Evolutionary conservation across 257 asterid genomes (phyloP).

Genomic region (Lithospermum erythrorhizon): DNA sequence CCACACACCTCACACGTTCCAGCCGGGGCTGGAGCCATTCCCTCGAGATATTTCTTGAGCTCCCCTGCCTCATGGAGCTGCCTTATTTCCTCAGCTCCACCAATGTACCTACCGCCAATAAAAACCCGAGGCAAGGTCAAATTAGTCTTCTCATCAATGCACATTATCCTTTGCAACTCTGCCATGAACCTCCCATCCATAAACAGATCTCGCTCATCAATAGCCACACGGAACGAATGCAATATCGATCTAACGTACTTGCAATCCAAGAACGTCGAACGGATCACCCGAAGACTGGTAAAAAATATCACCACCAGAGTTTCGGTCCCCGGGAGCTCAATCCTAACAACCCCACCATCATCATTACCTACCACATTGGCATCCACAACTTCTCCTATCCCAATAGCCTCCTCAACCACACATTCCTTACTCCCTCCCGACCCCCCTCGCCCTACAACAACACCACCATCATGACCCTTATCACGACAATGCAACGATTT

Average conservation of each 20-base stretch:
- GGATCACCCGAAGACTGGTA: constrained; percentile 77
- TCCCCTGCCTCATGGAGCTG: constrained; percentile 81
- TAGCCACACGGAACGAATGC: constrained; percentile 51
- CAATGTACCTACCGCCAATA: constrained; percentile 83
- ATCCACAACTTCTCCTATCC: too few species aligned
- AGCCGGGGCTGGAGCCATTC: constrained; percentile 37
- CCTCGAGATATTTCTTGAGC: constrained; percentile 58
- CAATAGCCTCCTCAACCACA: too few species aligned
- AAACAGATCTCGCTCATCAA: constrained; percentile 87
- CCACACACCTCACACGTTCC: constrained; percentile 77
- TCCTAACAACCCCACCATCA: background rate
- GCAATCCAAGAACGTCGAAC: constrained; percentile 85
- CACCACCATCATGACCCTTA: background rate
- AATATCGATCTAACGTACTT: constrained; percentile 54
- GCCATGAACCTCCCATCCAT: constrained; percentile 66
- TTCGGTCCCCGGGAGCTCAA: constrained; percentile 54
- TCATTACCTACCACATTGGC: background rate
- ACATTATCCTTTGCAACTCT: constrained; percentile 64
- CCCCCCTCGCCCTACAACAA: too few species aligned
- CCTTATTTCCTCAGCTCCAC: constrained; percentile 82
- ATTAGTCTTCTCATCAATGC: constrained; percentile 30
- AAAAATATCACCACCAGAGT: constrained; percentile 56
- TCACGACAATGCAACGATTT: background rate
- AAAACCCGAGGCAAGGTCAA: constrained; percentile 69
- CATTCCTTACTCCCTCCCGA: too few species aligned